Conservation (phyloP, 208 protist species). For the Trypanosoma vivax region DNA sequence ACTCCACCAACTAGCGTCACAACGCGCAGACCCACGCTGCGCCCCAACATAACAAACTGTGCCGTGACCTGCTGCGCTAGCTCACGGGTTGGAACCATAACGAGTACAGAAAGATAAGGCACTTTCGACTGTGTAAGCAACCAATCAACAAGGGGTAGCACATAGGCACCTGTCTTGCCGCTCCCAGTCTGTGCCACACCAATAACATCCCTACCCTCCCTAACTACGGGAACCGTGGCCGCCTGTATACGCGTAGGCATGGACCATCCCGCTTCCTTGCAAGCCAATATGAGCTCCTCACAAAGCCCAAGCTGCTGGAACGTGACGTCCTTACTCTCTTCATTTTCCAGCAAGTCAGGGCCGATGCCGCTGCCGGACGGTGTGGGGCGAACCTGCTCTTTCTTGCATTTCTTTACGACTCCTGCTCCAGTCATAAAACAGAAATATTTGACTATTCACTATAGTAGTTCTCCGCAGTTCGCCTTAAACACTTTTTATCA, state of each 20-base stretch:
- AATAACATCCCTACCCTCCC: constrained; percentile 92
- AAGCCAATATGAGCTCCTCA: constrained; percentile 88
- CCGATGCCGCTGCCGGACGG: constrained; percentile 35
- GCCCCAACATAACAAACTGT: constrained; percentile 87
- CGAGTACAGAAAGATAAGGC: constrained; percentile 89
- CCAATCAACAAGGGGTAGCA: constrained; percentile 97
- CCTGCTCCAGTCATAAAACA: background rate
- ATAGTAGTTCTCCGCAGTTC: no score
- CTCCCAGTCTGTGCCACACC: constrained; percentile 98
- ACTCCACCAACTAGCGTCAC: constrained; percentile 91
- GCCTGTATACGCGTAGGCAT: constrained; percentile 95
- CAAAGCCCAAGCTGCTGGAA: constrained; percentile 91
- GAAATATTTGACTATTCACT: no score
- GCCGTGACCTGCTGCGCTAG: constrained; percentile 97
- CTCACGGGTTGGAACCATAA: constrained; percentile 97
- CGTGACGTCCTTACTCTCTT: constrained; percentile 64
- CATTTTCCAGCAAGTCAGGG: constrained; percentile 81
- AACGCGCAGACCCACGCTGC: constrained; percentile 85
- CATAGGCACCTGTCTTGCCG: constrained; percentile 99
- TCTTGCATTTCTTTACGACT: background rate
- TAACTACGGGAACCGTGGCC: constrained; percentile 89
- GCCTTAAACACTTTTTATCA: background rate
- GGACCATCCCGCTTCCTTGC: constrained; percentile 83
- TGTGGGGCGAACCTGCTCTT: background rate
- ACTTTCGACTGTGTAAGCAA: constrained; percentile 90